phyloP scores from a whole-genome alignment of 2,329 filamentous ascomycete genomes.

The Aspergillus fischeri region DNA sequence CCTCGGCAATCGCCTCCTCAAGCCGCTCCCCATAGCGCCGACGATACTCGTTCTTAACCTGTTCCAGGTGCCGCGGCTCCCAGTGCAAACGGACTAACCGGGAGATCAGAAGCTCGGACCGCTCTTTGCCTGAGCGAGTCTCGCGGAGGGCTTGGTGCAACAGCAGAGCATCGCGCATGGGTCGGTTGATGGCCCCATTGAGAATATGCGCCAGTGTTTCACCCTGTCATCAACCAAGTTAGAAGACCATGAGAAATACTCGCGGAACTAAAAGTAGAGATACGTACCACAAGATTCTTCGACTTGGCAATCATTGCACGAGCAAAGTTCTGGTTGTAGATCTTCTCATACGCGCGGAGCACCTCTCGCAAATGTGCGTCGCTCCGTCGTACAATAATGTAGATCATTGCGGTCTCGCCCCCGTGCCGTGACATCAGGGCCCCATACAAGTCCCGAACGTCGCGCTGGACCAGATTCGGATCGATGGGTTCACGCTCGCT shows the following conservation, averaged over 20 bases:
- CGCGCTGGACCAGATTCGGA: conserved; percentile 59
- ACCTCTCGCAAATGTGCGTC: conserved; percentile 80
- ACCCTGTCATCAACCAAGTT: conserved; percentile 55
- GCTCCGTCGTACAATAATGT: conserved; percentile 74
- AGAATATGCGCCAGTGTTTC: conserved; percentile 93
- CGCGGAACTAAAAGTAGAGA: neutral
- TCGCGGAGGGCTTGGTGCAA: conserved; percentile 83
- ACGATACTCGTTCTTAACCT: conserved; percentile 74
- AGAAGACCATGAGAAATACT: neutral
- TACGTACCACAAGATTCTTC: conserved; percentile 82
- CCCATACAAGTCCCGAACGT: conserved; percentile 68
- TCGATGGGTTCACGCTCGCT: conserved; percentile 71
- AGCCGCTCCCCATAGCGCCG: conserved; percentile 72
- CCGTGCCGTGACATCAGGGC: conserved; percentile 68
- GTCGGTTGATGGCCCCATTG: conserved; percentile 93
- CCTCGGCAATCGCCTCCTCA: conserved; percentile 72
- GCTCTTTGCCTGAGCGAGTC: conserved; percentile 65
- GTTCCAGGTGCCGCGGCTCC: conserved; percentile 77
- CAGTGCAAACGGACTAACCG: conserved; percentile 87
- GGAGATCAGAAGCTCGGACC: conserved; percentile 82
- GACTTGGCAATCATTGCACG: conserved; percentile 83
- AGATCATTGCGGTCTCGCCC: conserved; percentile 82
- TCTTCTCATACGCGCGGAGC: conserved; percentile 68
- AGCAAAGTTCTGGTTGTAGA: conserved; percentile 76
- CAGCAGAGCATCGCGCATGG: conserved; percentile 85